Percentiles rank a stretch among this genome's conserved stretches.
Evolutionary conservation across 2,329 filamentous ascomycete species (phyloP).

Genomic region (Phyllosticta paracitricarpa): DNA sequence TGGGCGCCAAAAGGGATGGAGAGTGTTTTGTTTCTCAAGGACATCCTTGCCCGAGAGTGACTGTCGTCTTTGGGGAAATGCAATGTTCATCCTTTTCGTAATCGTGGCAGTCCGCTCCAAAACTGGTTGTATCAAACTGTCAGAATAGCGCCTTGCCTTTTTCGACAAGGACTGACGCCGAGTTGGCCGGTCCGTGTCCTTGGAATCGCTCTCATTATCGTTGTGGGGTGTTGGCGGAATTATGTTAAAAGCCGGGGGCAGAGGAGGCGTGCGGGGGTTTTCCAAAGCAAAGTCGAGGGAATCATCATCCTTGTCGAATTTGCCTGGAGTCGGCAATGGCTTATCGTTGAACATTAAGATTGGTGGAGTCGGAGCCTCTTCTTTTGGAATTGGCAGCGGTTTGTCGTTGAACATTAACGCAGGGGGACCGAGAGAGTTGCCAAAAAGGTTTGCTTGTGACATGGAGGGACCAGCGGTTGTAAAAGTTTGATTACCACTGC

Average conservation of each 20-base stretch:
- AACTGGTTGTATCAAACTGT: constrained; percentile 33
- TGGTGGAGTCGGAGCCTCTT: constrained; percentile 27
- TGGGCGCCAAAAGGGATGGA: constrained; percentile 55
- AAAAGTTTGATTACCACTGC: neutral
- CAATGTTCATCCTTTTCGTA: neutral
- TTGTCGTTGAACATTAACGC: constrained; percentile 17
- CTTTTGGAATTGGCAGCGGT: neutral
- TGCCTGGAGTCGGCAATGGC: neutral
- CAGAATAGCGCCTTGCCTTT: constrained; percentile 36
- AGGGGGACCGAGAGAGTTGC: constrained; percentile 15
- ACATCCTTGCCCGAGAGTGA: constrained; percentile 22
- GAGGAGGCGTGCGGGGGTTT: constrained; percentile 48
- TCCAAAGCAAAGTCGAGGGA: constrained; percentile 48
- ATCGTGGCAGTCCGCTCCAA: constrained; percentile 18
- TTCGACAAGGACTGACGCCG: constrained; percentile 33
- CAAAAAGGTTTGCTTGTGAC: neutral
- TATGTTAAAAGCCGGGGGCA: constrained; percentile 46
- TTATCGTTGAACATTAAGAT: constrained; percentile 18
- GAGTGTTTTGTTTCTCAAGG: constrained; percentile 17
- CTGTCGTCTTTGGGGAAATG: neutral
- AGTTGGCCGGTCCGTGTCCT: constrained; percentile 20
- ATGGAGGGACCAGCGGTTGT: neutral
- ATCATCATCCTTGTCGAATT: neutral
- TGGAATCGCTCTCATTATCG: constrained; percentile 34
- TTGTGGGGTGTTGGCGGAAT: constrained; percentile 45